Conservation (phyloP, 2,329 filamentous ascomycete genomes). For the Phyllosticta capitalensis region DNA sequence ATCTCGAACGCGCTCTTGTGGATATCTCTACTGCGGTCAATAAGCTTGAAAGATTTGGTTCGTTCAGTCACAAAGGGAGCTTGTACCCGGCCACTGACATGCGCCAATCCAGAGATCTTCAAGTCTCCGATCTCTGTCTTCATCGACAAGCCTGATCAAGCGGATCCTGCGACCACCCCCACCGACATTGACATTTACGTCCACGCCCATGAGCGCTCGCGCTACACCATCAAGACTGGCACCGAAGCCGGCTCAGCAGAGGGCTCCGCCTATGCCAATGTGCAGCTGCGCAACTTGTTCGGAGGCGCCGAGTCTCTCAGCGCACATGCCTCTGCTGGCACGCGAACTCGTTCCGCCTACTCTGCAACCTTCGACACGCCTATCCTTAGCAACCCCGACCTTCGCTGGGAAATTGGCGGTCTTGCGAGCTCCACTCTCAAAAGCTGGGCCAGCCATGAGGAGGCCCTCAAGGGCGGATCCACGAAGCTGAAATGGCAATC, state of each 20-base stretch:
- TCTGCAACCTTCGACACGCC: constrained; percentile 78
- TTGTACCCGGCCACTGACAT: constrained; percentile 10
- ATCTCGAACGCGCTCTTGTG: constrained; percentile 66
- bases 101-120: constrained; percentile 62
- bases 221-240: constrained; percentile 82
- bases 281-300: constrained; percentile 83
- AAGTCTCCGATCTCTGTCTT: constrained; percentile 73
- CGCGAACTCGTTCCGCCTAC: constrained; percentile 83
- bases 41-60: constrained; percentile 75
- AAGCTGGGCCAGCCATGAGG: constrained; percentile 88
- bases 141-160: constrained; percentile 63
- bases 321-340: constrained; percentile 79
- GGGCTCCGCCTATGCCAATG: constrained; percentile 83
- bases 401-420: constrained; percentile 68
- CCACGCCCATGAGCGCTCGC: constrained; percentile 67
- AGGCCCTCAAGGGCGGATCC: constrained; percentile 69
- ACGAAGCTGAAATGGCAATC: constrained; percentile 68
- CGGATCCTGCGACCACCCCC: constrained; percentile 58
- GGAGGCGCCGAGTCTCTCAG: constrained; percentile 87
- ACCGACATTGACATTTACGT: constrained; percentile 77
- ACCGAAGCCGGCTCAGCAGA: constrained; percentile 92
- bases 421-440: constrained; percentile 80
- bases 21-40: constrained; percentile 61
- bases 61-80: constrained; percentile 14
- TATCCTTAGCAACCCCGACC: constrained; percentile 72